Evolutionary conservation across 2,329 filamentous ascomycete species (phyloP).

Genomic region (Pestalotiopsis sp.): DNA sequence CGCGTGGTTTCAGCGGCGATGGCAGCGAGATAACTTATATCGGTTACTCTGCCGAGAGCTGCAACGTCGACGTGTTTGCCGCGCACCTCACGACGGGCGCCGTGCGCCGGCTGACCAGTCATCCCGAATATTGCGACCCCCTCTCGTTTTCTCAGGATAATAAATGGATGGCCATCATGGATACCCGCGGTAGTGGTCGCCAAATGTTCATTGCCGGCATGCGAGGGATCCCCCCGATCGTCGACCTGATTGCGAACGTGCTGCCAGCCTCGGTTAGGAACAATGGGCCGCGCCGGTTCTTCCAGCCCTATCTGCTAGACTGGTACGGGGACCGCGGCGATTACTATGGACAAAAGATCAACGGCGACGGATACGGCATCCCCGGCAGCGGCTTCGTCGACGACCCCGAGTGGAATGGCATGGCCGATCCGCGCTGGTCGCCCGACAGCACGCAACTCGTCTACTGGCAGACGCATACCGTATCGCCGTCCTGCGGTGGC

Average conservation of each 20-base stretch:
- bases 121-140: not conserved
- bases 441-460: slow-evolving; percentile 43
- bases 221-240: slow-evolving; percentile 26
- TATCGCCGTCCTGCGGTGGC: slow-evolving; percentile 44
- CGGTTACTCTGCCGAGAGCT: slow-evolving; percentile 24
- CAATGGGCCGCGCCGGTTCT: slow-evolving; percentile 47
- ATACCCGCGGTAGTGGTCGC: slow-evolving; percentile 43
- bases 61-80: not conserved
- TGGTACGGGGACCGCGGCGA: slow-evolving; percentile 43
- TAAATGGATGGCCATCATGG: slow-evolving; percentile 44
- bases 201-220: slow-evolving; percentile 43
- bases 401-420: slow-evolving; percentile 50
- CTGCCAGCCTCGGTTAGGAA: slow-evolving; percentile 44
- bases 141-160: slow-evolving; percentile 38
- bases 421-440: slow-evolving; percentile 45
- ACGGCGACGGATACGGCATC: slow-evolving; percentile 36
- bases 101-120: not conserved
- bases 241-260: not conserved
- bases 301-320: slow-evolving; percentile 47
- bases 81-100: not conserved
- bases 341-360: slow-evolving; percentile 47
- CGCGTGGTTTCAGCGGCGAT: slow-evolving; percentile 45
- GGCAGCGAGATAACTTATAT: slow-evolving; percentile 45
- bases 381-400: slow-evolving; percentile 36
- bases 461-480: slow-evolving; percentile 42